These are phyloP conservation scores for Ustilago tritici DNA, from an alignment of 1,284 basidiomycete species.

Conservation along the genomic window DNA sequence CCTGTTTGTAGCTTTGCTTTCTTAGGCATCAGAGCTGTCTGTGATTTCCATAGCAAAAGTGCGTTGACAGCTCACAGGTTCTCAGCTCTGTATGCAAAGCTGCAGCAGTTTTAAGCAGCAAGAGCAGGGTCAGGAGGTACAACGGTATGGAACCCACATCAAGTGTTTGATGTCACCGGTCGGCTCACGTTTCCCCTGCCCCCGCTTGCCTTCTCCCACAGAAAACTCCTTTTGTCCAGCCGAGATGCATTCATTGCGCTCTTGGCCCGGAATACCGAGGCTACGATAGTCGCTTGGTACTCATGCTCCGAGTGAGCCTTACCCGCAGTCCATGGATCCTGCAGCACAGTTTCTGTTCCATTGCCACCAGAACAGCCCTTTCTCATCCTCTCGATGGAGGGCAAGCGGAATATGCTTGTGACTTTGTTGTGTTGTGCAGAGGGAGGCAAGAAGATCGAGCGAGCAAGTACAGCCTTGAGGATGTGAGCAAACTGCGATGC, in stretches of 20 bases:
- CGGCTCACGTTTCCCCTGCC: background rate
- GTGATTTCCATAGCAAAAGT: too few relatives aligned
- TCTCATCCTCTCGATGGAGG: too few relatives aligned
- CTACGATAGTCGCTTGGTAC: background rate
- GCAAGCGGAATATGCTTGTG: too few relatives aligned
- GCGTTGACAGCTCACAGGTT: constrained; percentile 1
- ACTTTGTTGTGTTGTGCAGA: too few relatives aligned
- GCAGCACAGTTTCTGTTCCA: background rate
- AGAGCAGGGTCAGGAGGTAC: background rate
- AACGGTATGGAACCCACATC: background rate
- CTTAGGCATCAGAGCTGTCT: background rate
- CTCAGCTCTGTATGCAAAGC: background rate
- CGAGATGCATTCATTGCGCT: constrained; percentile 1
- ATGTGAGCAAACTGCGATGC: background rate
- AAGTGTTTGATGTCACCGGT: background rate
- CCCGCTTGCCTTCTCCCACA: background rate
- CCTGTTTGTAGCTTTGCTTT: background rate
- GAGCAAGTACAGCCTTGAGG: background rate
- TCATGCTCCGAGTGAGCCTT: background rate
- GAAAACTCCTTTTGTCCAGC: background rate
- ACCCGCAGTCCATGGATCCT: background rate
- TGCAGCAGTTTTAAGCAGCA: background rate
- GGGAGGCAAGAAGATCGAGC: too few relatives aligned
- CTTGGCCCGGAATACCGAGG: constrained; percentile 5
- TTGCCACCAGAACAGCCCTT: too few relatives aligned